These are phyloP conservation scores for Leishmania tarentolae DNA, from an alignment of 208 protist species.

Conservation along the genomic window DNA sequence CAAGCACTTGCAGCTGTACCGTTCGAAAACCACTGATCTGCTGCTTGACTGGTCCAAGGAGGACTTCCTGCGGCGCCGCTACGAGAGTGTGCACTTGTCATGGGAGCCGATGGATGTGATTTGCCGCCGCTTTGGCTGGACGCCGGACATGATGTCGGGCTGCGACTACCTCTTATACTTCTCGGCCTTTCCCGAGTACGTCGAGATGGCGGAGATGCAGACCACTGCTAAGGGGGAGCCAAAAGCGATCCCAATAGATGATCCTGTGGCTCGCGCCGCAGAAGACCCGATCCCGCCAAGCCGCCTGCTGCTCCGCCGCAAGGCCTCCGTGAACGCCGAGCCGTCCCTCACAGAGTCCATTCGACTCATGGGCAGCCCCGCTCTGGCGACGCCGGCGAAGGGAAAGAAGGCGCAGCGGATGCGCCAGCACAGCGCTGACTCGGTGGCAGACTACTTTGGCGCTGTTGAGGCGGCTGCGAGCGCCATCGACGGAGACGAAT, in stretches of 20 bases:
- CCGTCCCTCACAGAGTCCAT: conserved; percentile 89
- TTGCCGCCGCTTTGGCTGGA: conserved; percentile 82
- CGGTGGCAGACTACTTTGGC: conserved; percentile 49
- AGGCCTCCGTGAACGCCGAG: conserved; percentile 58
- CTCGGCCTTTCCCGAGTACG: conserved; percentile 69
- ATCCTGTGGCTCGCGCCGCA: conserved; percentile 57
- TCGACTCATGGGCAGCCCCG: conserved; percentile 80
- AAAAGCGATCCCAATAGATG: conserved; percentile 60
- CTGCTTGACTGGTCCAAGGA: conserved; percentile 89
- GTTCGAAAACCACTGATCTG: conserved; percentile 75
- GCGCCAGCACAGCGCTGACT: conserved; percentile 32
- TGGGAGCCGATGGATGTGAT: conserved; percentile 90
- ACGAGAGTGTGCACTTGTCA: conserved; percentile 91
- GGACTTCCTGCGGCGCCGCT: conserved; percentile 89
- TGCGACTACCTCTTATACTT: conserved; percentile 87
- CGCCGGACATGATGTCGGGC: conserved; percentile 63
- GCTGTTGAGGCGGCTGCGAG: conserved; percentile 55
- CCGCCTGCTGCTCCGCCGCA: conserved; percentile 79
- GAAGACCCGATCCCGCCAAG: conserved; percentile 51
- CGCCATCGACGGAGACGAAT: conserved; percentile 74
- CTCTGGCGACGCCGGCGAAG: conserved; percentile 50
- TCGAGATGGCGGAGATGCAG: conserved; percentile 83
- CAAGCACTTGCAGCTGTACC: conserved; percentile 74
- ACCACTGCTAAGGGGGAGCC: conserved; percentile 37
- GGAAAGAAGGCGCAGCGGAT: conserved; percentile 44